Conservation (phyloP, 2,329 filamentous ascomycete species). For the Microcyclosporella mali region DNA sequence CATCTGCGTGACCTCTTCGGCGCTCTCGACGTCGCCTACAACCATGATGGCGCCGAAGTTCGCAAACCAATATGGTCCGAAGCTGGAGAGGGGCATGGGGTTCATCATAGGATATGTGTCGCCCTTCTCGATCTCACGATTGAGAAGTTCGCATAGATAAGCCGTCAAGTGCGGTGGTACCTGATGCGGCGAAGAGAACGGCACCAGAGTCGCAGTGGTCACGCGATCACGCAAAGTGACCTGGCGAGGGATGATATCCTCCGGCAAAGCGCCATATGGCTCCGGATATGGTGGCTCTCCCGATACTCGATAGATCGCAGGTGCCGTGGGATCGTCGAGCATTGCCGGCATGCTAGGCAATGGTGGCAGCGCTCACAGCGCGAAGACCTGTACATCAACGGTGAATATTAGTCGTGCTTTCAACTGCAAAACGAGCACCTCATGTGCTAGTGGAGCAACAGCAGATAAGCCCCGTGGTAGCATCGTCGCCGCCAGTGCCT, state of each 20-base stretch:
- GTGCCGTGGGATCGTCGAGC: constrained; percentile 67
- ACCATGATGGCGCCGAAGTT: constrained; percentile 87
- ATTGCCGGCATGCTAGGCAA: constrained; percentile 61
- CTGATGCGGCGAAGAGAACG: constrained; percentile 68
- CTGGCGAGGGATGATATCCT: constrained; percentile 64
- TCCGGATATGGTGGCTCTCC: constrained; percentile 61
- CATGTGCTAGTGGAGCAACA: no score
- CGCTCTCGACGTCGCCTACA: constrained; percentile 63
- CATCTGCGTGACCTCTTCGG: constrained; percentile 47
- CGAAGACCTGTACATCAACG: background rate
- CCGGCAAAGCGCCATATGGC: constrained; percentile 57
- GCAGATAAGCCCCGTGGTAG: no score
- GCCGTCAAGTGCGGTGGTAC: constrained; percentile 68
- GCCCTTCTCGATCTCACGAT: constrained; percentile 84
- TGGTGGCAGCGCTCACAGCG: constrained; percentile 1
- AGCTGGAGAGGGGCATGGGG: constrained; percentile 64
- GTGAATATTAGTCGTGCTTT: no score
- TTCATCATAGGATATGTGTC: constrained; percentile 89
- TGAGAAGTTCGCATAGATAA: constrained; percentile 77
- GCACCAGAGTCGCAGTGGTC: constrained; percentile 75
- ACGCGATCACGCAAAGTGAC: constrained; percentile 78
- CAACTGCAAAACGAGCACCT: no score
- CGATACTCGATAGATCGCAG: constrained; percentile 64
- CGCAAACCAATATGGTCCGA: constrained; percentile 82
- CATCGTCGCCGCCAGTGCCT: no score